phyloP scores from a whole-genome alignment of 164 flowering plant species.

The Euptelea pleiosperma region DNA sequence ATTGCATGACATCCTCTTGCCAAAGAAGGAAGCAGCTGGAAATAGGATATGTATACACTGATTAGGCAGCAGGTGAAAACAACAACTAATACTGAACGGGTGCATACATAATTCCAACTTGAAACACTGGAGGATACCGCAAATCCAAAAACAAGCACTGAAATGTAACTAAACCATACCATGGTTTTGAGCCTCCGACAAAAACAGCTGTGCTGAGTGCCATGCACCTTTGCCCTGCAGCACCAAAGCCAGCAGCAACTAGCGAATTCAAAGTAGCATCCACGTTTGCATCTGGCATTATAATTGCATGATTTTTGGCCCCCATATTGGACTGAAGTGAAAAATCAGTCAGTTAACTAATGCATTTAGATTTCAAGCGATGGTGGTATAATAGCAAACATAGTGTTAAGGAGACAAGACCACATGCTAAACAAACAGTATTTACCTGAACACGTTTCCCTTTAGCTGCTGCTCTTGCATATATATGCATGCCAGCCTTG shows the following conservation, averaged over 20 bases:
- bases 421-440: constrained; percentile 5
- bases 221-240: constrained; percentile 98
- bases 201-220: constrained; percentile 86
- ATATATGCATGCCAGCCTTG: constrained; percentile 92
- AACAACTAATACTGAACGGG: too few relatives aligned
- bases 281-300: constrained; percentile 88
- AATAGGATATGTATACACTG: too few relatives aligned
- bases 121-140: too few relatives aligned
- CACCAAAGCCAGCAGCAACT: constrained; percentile 95
- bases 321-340: constrained; percentile 80
- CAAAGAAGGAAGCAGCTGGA: too few relatives aligned
- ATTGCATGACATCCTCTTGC: too few relatives aligned
- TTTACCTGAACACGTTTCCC: constrained; percentile 93
- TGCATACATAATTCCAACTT: too few relatives aligned
- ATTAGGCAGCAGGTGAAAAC: too few relatives aligned
- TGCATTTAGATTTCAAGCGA: too few relatives aligned
- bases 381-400: background rate
- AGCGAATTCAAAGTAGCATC: constrained; percentile 84
- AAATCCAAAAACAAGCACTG: background rate
- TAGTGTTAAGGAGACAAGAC: background rate
- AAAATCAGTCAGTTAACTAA: constrained; percentile 10
- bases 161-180: constrained; percentile 43
- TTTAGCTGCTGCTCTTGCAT: constrained; percentile 79
- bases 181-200: constrained; percentile 77
- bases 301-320: constrained; percentile 91